Evolutionary conservation across 176 grass and related monocot genomes (phyloP).

Genomic region (Tillandsia fasciculata): DNA sequence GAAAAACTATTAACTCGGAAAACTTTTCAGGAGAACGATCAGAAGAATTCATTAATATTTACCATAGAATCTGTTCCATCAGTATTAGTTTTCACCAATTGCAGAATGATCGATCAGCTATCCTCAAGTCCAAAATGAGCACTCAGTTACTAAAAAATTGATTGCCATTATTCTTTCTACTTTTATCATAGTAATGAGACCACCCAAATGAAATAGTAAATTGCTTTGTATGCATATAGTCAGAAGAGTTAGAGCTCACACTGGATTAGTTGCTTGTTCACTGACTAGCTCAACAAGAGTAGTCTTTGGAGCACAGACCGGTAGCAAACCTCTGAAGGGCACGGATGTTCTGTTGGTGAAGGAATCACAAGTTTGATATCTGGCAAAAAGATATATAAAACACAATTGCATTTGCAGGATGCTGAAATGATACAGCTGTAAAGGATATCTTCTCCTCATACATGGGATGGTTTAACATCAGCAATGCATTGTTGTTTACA

Average conservation of each 20-base stretch:
- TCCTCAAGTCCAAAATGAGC: too few relatives aligned
- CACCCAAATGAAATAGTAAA: too few relatives aligned
- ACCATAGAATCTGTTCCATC: too few relatives aligned
- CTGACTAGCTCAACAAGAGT: conserved; percentile 27
- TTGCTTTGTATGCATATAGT: background rate
- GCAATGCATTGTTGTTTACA: conserved; percentile 67
- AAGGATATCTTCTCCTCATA: conserved; percentile 94
- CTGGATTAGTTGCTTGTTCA: conserved; percentile 26
- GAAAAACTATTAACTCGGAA: too few relatives aligned
- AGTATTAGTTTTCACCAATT: too few relatives aligned
- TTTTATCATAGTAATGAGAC: too few relatives aligned
- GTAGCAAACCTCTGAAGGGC: conserved; percentile 66
- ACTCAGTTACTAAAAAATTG: too few relatives aligned
- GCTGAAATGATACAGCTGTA: background rate
- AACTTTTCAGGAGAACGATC: too few relatives aligned
- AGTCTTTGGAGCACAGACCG: conserved; percentile 38
- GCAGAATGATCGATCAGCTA: too few relatives aligned
- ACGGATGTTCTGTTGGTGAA: conserved; percentile 48
- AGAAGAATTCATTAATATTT: too few relatives aligned
- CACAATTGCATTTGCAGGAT: too few relatives aligned
- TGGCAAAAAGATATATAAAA: background rate
- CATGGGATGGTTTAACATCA: conserved; percentile 94
- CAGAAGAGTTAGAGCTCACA: conserved; percentile 25
- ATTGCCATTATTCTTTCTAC: too few relatives aligned
- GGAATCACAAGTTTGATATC: conserved; percentile 39